phyloP scores from a whole-genome alignment of 495 filamentous ascomycete species.

The Articulospora tetracladia region DNA sequence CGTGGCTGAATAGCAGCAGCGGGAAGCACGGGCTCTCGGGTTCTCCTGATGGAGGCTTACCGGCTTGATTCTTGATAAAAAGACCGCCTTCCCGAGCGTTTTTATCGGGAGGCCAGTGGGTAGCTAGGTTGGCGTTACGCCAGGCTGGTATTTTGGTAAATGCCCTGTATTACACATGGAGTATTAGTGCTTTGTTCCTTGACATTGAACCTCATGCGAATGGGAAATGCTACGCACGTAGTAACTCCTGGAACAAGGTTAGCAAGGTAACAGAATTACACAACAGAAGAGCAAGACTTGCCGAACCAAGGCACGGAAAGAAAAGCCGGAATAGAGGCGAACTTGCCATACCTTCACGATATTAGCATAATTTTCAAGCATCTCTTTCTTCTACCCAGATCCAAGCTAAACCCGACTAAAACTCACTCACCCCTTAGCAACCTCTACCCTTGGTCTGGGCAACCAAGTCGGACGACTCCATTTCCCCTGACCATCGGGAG shows the following conservation, averaged over 20 bases:
- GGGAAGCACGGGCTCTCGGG: constrained; percentile 51
- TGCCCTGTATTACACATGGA: constrained; percentile 28
- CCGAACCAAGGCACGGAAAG: constrained; percentile 40
- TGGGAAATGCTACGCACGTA: background rate
- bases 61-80: constrained; percentile 9
- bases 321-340: constrained; percentile 39
- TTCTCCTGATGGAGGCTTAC: constrained; percentile 25
- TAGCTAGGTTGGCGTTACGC: constrained; percentile 42
- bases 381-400: background rate
- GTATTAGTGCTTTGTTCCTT: background rate
- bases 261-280: background rate
- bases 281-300: background rate
- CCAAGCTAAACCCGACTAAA: too few species aligned
- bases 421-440: constrained; percentile 40
- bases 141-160: constrained; percentile 56
- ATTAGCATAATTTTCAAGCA: background rate
- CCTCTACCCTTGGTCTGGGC: constrained; percentile 40
- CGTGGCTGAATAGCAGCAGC: constrained; percentile 74
- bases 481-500: constrained; percentile 25
- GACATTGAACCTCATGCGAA: too few species aligned
- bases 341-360: constrained; percentile 40
- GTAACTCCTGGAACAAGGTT: background rate
- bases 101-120: constrained; percentile 19
- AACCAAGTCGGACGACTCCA: constrained; percentile 52
- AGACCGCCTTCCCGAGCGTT: constrained; percentile 16